phyloP scores from a whole-genome alignment of 208 protist genomes.

The Acanthamoeba royreba region DNA sequence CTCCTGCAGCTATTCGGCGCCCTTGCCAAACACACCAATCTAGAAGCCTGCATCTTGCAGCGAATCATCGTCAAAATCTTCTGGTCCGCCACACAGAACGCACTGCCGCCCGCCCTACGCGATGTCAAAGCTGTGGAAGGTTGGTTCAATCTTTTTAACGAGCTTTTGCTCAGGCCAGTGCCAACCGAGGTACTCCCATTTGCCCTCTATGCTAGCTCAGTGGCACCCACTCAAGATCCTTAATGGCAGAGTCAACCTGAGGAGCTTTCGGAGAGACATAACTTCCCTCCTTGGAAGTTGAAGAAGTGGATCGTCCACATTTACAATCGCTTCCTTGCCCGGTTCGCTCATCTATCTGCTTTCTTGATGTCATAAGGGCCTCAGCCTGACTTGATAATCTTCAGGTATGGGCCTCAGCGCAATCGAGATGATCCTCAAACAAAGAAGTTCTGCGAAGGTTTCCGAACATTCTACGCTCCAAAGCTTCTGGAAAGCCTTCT shows the following conservation, averaged over 20 bases:
- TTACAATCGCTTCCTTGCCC: background rate
- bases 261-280: background rate
- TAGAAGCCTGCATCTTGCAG: background rate
- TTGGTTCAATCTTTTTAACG: background rate
- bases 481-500: background rate
- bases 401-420: background rate
- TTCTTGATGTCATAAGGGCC: background rate
- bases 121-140: background rate
- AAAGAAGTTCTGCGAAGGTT: background rate
- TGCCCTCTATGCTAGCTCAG: background rate
- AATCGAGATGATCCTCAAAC: background rate
- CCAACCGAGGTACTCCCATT: background rate
- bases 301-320: slow-evolving; percentile 38
- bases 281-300: background rate
- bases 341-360: background rate
- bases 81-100: background rate
- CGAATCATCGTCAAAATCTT: background rate
- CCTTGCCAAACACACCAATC: background rate
- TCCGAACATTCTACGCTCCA: background rate
- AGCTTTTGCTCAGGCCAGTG: background rate
- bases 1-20: background rate
- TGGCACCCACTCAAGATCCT: too few species aligned
- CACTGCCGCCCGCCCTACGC: background rate
- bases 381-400: background rate
- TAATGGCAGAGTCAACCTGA: background rate